A percentile compares a stretch with the other conserved stretches of the same genome.
These are phyloP conservation scores for Nothophytophthora sp. DNA, from an alignment of 352 stramenopile species.

Conservation along the genomic window DNA sequence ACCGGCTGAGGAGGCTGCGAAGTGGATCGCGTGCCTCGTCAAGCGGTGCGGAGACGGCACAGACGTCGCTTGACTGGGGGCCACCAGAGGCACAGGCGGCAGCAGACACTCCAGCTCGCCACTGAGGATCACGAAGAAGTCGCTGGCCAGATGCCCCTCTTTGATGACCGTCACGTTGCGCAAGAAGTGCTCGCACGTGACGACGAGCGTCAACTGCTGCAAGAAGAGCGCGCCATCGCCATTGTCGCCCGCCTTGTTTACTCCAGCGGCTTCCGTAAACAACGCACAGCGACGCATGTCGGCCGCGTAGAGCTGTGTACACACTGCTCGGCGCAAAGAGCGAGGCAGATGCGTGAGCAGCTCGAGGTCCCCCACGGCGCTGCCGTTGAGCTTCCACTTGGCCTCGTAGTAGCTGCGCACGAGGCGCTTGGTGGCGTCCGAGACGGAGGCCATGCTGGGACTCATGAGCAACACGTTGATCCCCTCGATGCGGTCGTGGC, in stretches of 20 bases:
- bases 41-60: slow-evolving; percentile 2
- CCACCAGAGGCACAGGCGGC: slow-evolving; percentile 21
- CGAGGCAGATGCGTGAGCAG: slow-evolving; percentile 49
- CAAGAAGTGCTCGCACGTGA: slow-evolving; percentile 62
- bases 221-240: slow-evolving; percentile 28
- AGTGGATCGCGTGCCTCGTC: slow-evolving; percentile 17
- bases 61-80: slow-evolving; percentile 1
- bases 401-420: slow-evolving; percentile 68
- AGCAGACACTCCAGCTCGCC: slow-evolving; percentile 58
- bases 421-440: slow-evolving; percentile 47
- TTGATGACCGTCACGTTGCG: slow-evolving; percentile 55
- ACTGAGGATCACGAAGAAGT: slow-evolving; percentile 68
- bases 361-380: slow-evolving; percentile 49
- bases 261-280: slow-evolving; percentile 16
- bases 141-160: slow-evolving; percentile 48
- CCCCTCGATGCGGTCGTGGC: slow-evolving; percentile 50
- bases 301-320: slow-evolving; percentile 30
- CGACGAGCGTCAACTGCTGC: slow-evolving; percentile 30
- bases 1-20: slow-evolving; percentile 12
- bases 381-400: slow-evolving; percentile 77
- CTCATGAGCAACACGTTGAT: slow-evolving; percentile 63
- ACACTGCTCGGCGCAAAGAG: slow-evolving; percentile 39
- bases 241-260: slow-evolving; percentile 5
- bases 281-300: slow-evolving; percentile 38
- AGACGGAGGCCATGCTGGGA: slow-evolving; percentile 36